phyloP scores from a whole-genome alignment of 805 yeast genomes.

The Lachancea meyersii region DNA sequence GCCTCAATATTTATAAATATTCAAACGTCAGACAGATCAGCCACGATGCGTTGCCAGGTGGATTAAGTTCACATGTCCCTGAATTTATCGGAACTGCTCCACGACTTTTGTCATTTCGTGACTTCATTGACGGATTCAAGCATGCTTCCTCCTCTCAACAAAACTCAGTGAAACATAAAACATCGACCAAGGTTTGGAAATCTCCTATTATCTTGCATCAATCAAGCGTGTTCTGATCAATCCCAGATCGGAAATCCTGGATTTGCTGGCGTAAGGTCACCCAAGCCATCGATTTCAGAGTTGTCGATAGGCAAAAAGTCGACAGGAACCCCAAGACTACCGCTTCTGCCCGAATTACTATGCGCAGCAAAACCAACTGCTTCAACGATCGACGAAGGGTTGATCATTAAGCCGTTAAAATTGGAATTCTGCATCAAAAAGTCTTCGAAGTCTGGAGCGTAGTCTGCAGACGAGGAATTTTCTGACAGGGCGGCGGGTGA shows the following conservation, averaged over 20 bases:
- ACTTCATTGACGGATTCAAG: too few species aligned
- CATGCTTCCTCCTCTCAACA: too few species aligned
- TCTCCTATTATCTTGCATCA: too few species aligned
- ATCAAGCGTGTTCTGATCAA: slow-evolving; percentile 10
- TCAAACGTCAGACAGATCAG: too few species aligned
- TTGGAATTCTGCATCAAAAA: slow-evolving; percentile 30
- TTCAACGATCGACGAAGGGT: slow-evolving; percentile 29
- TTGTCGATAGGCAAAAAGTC: slow-evolving; percentile 27
- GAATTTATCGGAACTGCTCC: too few species aligned
- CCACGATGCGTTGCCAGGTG: too few species aligned
- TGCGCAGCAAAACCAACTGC: slow-evolving; percentile 27
- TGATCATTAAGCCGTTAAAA: slow-evolving; percentile 29
- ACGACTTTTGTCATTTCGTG: too few species aligned
- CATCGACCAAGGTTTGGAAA: too few species aligned
- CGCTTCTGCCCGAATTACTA: slow-evolving; percentile 11
- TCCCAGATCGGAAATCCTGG: slow-evolving; percentile 31
- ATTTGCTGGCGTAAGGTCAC: slow-evolving; percentile 12
- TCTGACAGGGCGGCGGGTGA: slow-evolving; percentile 21
- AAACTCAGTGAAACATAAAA: too few species aligned
- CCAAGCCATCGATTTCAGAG: slow-evolving; percentile 27
- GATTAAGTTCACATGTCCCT: too few species aligned
- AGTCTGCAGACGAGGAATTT: slow-evolving; percentile 16
- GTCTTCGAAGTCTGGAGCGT: slow-evolving; percentile 32
- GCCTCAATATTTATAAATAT: too few species aligned
- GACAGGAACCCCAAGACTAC: slow-evolving; percentile 16